Evolutionary conservation across 2,329 filamentous ascomycete genomes (phyloP).

Genomic region (Aspergillus arachidicola): DNA sequence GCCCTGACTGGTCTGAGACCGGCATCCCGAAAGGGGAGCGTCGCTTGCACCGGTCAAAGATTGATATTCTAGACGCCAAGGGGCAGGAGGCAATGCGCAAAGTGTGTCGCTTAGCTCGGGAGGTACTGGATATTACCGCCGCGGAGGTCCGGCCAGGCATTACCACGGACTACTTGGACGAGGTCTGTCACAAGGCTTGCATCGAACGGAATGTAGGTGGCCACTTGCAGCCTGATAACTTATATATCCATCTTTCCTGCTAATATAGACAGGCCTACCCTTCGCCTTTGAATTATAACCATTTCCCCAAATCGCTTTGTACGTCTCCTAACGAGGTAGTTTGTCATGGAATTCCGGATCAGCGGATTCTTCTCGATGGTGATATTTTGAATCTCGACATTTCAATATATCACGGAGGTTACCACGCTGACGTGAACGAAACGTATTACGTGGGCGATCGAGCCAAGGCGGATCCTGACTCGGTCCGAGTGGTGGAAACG

Average conservation of each 20-base stretch:
- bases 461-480: conserved; percentile 75
- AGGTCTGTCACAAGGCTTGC: conserved; percentile 86
- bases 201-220: conserved; percentile 72
- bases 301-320: conserved; percentile 93
- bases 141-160: conserved; percentile 78
- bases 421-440: conserved; percentile 91
- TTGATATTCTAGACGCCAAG: conserved; percentile 73
- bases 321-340: conserved; percentile 93
- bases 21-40: conserved; percentile 66
- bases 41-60: conserved; percentile 69
- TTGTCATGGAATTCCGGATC: conserved; percentile 92
- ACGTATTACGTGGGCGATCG: conserved; percentile 92
- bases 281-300: conserved; percentile 85
- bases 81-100: conserved; percentile 85
- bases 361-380: conserved; percentile 77
- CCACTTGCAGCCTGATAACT: background rate
- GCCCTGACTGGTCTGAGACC: conserved; percentile 79
- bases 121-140: conserved; percentile 86
- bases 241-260: background rate
- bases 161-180: conserved; percentile 87
- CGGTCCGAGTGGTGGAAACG: conserved; percentile 81
- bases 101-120: conserved; percentile 76
- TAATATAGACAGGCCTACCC: conserved; percentile 71
- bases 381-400: conserved; percentile 95
- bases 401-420: conserved; percentile 84